phyloP scores from a whole-genome alignment of 1,284 basidiomycete genomes.

The Cutaneotrichosporon sp. region DNA sequence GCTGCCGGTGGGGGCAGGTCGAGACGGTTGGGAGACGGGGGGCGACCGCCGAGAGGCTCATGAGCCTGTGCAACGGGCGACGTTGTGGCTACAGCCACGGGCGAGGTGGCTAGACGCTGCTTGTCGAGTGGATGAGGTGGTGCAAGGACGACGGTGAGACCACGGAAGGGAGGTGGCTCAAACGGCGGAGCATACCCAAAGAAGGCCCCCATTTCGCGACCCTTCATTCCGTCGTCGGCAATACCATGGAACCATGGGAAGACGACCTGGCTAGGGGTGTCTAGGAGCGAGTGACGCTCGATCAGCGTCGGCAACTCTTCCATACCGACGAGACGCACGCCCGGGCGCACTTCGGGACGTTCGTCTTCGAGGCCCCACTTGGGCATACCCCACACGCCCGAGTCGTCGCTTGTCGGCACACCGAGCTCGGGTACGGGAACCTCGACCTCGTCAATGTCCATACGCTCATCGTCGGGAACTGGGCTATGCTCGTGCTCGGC shows the following conservation, averaged over 20 bases:
- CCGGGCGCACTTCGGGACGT: conserved; percentile 38
- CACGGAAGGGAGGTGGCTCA: conserved; percentile 47
- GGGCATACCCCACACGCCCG: conserved; percentile 43
- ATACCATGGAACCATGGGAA: conserved; percentile 50
- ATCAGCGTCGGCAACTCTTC: conserved; percentile 41
- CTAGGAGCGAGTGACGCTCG: conserved; percentile 40
- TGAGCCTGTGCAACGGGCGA: background rate
- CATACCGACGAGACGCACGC: conserved; percentile 41
- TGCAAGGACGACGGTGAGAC: conserved; percentile 38
- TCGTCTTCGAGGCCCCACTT: conserved; percentile 45
- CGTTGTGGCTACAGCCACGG: background rate
- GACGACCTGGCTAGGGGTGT: conserved; percentile 44
- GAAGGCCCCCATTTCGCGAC: conserved; percentile 44
- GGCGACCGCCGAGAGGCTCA: background rate
- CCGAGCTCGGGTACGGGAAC: conserved; percentile 16
- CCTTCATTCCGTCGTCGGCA: conserved; percentile 44
- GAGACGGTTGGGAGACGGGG: background rate
- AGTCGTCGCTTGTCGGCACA: conserved; percentile 17
- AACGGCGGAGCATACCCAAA: conserved; percentile 45
- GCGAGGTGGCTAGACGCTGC: conserved; percentile 8
- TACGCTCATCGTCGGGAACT: conserved; percentile 9
- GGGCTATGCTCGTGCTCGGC: conserved; percentile 1
- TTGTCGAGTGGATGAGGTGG: conserved; percentile 36
- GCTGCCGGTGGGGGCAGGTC: background rate
- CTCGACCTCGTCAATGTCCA: conserved; percentile 25